Percentiles rank a stretch among this genome's conserved stretches.
phyloP scores from a whole-genome alignment of 306 rosid species.

The Rosa persica region DNA sequence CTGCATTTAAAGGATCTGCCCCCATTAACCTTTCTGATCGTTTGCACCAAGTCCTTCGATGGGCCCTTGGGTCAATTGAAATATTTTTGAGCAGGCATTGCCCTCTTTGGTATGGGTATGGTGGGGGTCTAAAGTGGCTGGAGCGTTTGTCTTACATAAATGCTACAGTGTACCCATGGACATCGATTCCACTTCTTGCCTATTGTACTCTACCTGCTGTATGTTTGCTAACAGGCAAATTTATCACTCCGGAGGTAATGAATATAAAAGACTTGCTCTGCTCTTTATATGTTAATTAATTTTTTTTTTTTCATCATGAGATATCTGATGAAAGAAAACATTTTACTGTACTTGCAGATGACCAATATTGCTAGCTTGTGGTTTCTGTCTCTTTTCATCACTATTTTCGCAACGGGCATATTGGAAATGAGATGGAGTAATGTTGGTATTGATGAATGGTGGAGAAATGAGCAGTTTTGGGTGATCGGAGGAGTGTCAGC shows the following conservation, averaged over 20 bases:
- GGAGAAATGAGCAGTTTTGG: slow-evolving; percentile 87
- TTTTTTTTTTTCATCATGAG: not conserved
- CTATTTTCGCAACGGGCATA: slow-evolving; percentile 52
- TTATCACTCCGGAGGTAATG: slow-evolving; percentile 66
- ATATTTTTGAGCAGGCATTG: slow-evolving; percentile 72
- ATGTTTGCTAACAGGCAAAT: slow-evolving; percentile 71
- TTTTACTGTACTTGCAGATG: slow-evolving; percentile 42
- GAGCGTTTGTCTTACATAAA: slow-evolving; percentile 66
- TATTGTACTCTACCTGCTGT: slow-evolving; percentile 72
- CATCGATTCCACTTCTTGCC: slow-evolving; percentile 64
- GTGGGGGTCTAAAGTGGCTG: slow-evolving; percentile 66
- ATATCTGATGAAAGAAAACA: not conserved
- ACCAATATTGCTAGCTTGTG: slow-evolving; percentile 54
- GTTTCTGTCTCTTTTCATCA: slow-evolving; percentile 66
- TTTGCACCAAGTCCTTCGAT: slow-evolving; percentile 55
- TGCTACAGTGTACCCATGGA: slow-evolving; percentile 66
- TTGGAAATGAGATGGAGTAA: slow-evolving; percentile 83
- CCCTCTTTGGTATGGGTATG: slow-evolving; percentile 82
- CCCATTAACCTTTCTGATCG: slow-evolving; percentile 51
- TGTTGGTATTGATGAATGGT: slow-evolving; percentile 65
- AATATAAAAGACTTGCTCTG: not conserved
- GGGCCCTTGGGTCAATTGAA: slow-evolving; percentile 76
- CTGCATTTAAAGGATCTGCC: slow-evolving; percentile 56
- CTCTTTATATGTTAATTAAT: not conserved
- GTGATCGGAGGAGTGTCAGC: slow-evolving; percentile 72